These are phyloP conservation scores for Alloascoidea africana DNA, from an alignment of 805 yeast genomes.

Conservation along the genomic window DNA sequence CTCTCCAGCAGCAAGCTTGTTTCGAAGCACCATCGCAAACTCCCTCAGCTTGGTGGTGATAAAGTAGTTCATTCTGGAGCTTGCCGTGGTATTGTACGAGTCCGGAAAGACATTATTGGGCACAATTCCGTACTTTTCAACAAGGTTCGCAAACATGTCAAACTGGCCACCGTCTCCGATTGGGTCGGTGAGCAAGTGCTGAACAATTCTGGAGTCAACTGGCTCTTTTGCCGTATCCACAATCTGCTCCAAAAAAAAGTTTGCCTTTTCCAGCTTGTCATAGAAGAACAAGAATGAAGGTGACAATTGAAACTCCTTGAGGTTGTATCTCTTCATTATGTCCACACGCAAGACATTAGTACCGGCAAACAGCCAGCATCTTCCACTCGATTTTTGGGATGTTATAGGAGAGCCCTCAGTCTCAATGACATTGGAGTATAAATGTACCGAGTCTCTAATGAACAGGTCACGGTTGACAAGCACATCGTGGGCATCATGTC, in stretches of 20 bases:
- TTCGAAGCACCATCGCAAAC: slow-evolving; percentile 57
- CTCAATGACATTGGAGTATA: slow-evolving; percentile 27
- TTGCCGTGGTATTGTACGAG: slow-evolving; percentile 36
- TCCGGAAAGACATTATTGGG: slow-evolving; percentile 69
- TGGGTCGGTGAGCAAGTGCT: slow-evolving; percentile 49
- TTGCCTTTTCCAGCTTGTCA: slow-evolving; percentile 77
- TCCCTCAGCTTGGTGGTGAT: slow-evolving; percentile 62
- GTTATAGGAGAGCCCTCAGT: slow-evolving; percentile 50
- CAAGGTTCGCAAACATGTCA: slow-evolving; percentile 64
- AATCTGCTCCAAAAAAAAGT: slow-evolving; percentile 64
- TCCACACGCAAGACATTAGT: slow-evolving; percentile 56
- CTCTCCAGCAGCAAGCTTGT: slow-evolving; percentile 24
- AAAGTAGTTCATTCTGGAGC: slow-evolving; percentile 38
- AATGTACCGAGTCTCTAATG: slow-evolving; percentile 12
- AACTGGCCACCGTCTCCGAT: slow-evolving; percentile 81
- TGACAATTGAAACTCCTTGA: slow-evolving; percentile 58
- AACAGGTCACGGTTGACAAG: slow-evolving; percentile 12
- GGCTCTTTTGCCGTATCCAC: slow-evolving; percentile 52
- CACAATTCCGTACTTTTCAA: slow-evolving; percentile 69
- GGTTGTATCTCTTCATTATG: slow-evolving; percentile 43
- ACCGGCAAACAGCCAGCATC: slow-evolving; percentile 86
- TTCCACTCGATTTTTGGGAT: slow-evolving; percentile 61
- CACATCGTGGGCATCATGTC: slow-evolving; percentile 13
- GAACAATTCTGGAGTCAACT: slow-evolving; percentile 57
- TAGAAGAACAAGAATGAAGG: slow-evolving; percentile 72